Evolutionary conservation across 768 basidiomycete species (phyloP), one percentile per base, ranked within the genome.

Genomic region (Multifurca ochricompacta): DNA sequence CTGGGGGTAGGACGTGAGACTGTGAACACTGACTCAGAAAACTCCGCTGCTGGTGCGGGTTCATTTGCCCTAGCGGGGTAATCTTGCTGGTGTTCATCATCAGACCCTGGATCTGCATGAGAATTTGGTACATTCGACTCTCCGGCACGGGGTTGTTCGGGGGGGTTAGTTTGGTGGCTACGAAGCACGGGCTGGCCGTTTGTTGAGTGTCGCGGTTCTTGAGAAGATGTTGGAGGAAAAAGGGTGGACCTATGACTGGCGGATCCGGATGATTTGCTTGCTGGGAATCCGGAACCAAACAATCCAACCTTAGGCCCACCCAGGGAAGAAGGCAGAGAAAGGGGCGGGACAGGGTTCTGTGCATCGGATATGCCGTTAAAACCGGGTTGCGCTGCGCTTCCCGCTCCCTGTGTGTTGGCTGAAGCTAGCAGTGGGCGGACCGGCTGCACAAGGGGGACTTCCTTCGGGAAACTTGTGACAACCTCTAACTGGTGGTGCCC

Each of bases 1-100:
- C 16, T 30, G 25, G 19, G 50, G 25, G 39, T 32, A 19, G 50
- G 32, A 4, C 45, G 50, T 18, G 50, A 6, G 28, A 25, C n/a
- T 13, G 27, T 6, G 34, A 57, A 57, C 19, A 57, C 51, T 30
- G 56, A 46, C 41, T 46, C 56, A 42, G 56, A 47, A 47, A 57
- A 57, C n/a, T 52, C 56, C 18, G 50, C 11, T 21, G 52, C 45
- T 10, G 56, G 48, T 1, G 21, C 14, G 32, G 27, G 39, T 42
- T 52, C 56, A 14, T 39, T 5, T 30, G 16, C 31, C 30, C 14
- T 37, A 8, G n/a, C 27, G 31, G 2, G 32, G n/a, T 7, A 18
- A 6, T 46, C 31, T 18, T 41, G n/a, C n/a, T 45, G 45, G 19
- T 41, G 47, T 32, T 53, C 19, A 11, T 18, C 30, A 42, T 45